Evolutionary conservation across 768 basidiomycete genomes (phyloP).

Genomic region (Phylloporus sp.): DNA sequence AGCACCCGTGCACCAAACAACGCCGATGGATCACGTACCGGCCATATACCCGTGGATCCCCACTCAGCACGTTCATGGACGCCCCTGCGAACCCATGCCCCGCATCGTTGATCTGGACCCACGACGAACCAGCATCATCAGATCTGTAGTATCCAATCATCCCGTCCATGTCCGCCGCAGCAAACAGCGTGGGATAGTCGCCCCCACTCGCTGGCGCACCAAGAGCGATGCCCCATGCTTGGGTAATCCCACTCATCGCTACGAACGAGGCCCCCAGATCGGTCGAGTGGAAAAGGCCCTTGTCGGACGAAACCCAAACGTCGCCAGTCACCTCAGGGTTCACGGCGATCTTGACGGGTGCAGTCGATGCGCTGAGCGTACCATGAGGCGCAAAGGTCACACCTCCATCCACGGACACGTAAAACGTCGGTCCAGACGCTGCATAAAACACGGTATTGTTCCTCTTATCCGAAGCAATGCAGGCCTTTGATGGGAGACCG

Average conservation of each 20-base stretch:
- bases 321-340: conserved; percentile 5
- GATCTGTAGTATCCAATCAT: conserved; percentile 39
- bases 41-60: conserved; percentile 17
- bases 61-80: conserved; percentile 42
- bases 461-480: conserved; percentile 60
- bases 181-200: conserved; percentile 4
- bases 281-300: conserved; percentile 6
- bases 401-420: conserved; percentile 54
- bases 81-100: conserved; percentile 54
- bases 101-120: conserved; percentile 57
- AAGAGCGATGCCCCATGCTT: conserved; percentile 6
- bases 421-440: conserved; percentile 53
- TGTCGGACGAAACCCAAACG: conserved; percentile 10
- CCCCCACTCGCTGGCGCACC: not conserved
- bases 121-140: conserved; percentile 51
- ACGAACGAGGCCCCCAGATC: not conserved
- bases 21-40: conserved; percentile 12
- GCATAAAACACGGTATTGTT: conserved; percentile 56
- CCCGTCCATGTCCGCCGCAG: not conserved
- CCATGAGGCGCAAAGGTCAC: conserved; percentile 34
- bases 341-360: conserved; percentile 9
- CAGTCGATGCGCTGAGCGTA: conserved; percentile 2
- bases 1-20: too few relatives aligned
- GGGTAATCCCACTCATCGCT: not conserved
- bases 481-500: conserved; percentile 48